Evolutionary conservation across 805 yeast genomes (phyloP), one percentile per base, ranked within the genome.

Genomic region (Candida wancherniae): DNA sequence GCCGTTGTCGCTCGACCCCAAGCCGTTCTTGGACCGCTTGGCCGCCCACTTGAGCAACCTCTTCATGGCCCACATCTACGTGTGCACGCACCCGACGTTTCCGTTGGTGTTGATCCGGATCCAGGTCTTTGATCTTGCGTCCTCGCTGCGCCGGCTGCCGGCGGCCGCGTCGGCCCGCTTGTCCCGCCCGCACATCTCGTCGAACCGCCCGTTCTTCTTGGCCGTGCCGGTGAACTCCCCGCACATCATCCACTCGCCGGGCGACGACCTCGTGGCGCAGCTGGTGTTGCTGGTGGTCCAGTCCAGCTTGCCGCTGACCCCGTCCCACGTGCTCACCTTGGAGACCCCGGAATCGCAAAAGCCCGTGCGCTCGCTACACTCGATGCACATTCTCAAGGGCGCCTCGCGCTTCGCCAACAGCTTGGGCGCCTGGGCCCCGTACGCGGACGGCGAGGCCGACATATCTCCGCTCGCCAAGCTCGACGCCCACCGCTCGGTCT

Each of bases 201-300:
- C 86, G 0, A 64, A 77, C 36, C 71, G 61, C 37, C 82, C 92
- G 0, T 73, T 69, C 39, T 83, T 80, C 43, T 47, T 84, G 10
- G 84, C 80, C 0, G 58, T 84, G 2, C 88, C 90, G 0, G 42
- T 67, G 38, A 77, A 79, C 31, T 77, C 88, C 3, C 80, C 86
- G 1, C 72, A 73, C 42, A 51, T 83, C 2, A 71, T 83, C 9
- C 86, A 81, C 49, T 61, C 80, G 1, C 64, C 63, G 6, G 59
- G 64, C 4, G 47, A 48, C 24, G 66, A 61, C 33, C 41, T 57
- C 30, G 70, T 73, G 3, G 53, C 77, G 0, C 65, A 69, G 24
- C 58, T 80, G 10, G 73, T 83, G 1, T 35, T 81, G 10, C 86
- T 80, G 40, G 68, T 78, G 1, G 65, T 84, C 2, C 79, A 77